Evolutionary conservation across 208 protist genomes (phyloP).

Genomic region (Trypanosoma melophagium): DNA sequence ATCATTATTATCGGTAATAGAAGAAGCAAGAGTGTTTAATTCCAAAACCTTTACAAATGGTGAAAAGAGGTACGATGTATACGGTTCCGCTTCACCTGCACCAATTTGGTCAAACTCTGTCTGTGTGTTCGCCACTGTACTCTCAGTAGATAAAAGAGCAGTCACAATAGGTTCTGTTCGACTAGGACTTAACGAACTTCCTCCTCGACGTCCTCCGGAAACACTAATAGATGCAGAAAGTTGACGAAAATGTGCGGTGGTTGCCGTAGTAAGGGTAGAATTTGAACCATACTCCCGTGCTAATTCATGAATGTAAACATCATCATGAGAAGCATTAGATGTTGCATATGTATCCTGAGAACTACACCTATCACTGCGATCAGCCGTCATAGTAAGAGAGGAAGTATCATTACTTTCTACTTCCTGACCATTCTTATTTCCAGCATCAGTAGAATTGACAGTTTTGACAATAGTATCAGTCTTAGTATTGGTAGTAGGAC

Average conservation of each 20-base stretch:
- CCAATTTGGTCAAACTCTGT: conserved; percentile 21
- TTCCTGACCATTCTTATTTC: background rate
- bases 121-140: background rate
- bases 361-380: conserved; percentile 13
- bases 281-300: background rate
- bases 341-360: conserved; percentile 17
- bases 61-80: conserved; percentile 59
- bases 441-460: background rate
- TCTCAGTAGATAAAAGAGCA: background rate
- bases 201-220: background rate
- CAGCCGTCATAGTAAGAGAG: background rate
- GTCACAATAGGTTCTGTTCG: background rate
- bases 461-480: background rate
- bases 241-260: background rate
- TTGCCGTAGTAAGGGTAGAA: background rate
- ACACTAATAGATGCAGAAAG: background rate
- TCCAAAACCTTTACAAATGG: conserved; percentile 41
- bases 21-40: conserved; percentile 22
- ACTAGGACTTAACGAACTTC: background rate
- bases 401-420: background rate
- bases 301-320: conserved; percentile 19
- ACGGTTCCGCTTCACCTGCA: conserved; percentile 17
- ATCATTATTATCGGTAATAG: background rate
- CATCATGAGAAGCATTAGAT: conserved; percentile 8
- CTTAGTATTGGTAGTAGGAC: too few relatives aligned